These are phyloP conservation scores for Entoloma clypeatum DNA, from an alignment of 1,284 basidiomycete species.

Conservation along the genomic window DNA sequence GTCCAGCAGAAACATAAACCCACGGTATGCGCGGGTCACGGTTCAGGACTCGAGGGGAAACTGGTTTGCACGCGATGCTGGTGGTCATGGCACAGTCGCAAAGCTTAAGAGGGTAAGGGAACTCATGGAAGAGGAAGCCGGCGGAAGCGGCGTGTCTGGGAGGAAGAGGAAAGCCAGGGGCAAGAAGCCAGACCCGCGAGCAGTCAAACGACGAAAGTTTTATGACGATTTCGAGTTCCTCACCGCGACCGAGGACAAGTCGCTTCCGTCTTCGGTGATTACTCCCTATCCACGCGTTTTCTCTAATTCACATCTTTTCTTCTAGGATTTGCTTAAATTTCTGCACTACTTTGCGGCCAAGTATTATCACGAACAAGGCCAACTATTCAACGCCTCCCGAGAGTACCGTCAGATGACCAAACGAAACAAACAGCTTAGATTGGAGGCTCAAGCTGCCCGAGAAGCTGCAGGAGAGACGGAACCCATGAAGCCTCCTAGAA, in stretches of 20 bases:
- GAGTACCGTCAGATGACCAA: constrained; percentile 44
- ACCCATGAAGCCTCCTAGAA: constrained; percentile 19
- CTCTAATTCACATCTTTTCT: constrained; percentile 1
- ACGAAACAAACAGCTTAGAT: constrained; percentile 18
- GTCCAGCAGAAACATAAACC: constrained; percentile 38
- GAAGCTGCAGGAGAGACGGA: constrained; percentile 23
- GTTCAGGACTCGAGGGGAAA: constrained; percentile 40
- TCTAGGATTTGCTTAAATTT: constrained; percentile 65
- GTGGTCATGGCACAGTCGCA: constrained; percentile 26
- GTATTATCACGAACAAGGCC: constrained; percentile 58
- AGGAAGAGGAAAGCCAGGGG: constrained; percentile 20
- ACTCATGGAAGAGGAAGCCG: constrained; percentile 17
- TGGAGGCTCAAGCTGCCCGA: constrained; percentile 10
- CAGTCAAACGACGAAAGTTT: constrained; percentile 26
- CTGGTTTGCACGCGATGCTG: constrained; percentile 45
- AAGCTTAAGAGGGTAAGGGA: constrained; percentile 17
- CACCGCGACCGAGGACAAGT: constrained; percentile 6
- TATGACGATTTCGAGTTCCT: constrained; percentile 26
- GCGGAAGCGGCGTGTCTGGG: constrained; percentile 13
- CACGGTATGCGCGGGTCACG: constrained; percentile 26
- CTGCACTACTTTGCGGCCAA: constrained; percentile 64
- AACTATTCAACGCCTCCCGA: constrained; percentile 49
- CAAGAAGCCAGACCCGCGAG: constrained; percentile 18
- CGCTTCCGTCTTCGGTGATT: constrained; percentile 48
- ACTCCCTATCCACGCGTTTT: constrained; percentile 8